Base-by-base conservation (phyloP, 2,329 filamentous ascomycete species). In the Curvularia verruculosa region DNA sequence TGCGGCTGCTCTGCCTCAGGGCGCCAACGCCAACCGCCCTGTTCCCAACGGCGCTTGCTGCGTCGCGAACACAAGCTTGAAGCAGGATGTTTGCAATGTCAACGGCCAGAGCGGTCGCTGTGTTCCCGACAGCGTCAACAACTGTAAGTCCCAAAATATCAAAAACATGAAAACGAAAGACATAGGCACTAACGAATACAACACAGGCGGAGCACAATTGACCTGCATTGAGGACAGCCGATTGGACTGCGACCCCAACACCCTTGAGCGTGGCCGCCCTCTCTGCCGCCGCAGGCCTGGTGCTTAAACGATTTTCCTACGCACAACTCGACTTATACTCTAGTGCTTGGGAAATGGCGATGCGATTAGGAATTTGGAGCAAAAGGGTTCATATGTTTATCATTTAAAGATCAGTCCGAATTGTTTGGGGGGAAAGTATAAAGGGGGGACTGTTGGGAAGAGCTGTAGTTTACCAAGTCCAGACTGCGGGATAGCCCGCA, bases 61-160 rank as follows among this genome's bases (percentile, higher is more conserved):
- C 36, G 51, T 60, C 2, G 58, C 69, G 4, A 67, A 66, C 57
- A 66, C 67, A n/a, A 65, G 60, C 44, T 58, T 71, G 59, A 71
- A 72, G 61, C 68, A 72, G 53, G 69, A 71, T 44, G 68, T 72
- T 15, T 72, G 69, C 60, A 67, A 64, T 15, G 66, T 71, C 31
- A 71, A 70, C 21, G 69, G 69, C 10, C 54, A 58, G 34, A 66
- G 52, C 23, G 69, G 69, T 10, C 65, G 68, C 18, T 72, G 69
- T 41, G 67, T 72, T 21, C 69, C 68, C 15, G 65, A 65, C 21
- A 59, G 31, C 9, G 51, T 63, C 28, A 67, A 67, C 48, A 63
- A 64, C 53, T 72, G 68, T 70, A 58, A 57, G 68, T 64, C 3
- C 5, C 40, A 21, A 12, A 24, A 19, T 23, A 18, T 24, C 10